Evolutionary conservation across 306 rosid species (phyloP), one percentile per base, ranked within the genome.

Genomic region (Trifolium subterraneum): DNA sequence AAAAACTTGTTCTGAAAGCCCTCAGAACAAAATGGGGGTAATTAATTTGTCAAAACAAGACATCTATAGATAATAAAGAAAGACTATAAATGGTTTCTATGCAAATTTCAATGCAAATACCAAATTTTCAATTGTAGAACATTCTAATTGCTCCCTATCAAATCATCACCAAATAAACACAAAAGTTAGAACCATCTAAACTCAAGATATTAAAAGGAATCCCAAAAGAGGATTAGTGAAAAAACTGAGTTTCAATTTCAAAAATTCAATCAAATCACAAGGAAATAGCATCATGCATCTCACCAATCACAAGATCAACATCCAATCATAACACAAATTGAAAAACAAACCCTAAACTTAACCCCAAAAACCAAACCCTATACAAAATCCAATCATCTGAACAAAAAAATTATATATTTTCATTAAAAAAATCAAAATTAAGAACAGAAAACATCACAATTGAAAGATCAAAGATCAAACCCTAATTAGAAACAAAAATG

Each of bases 271-370:
- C 23, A 72, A 45, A 79, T 70, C 78, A 72, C 13, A 78, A 35
- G 41, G 59, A 44, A 47, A 68, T 39, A 15, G 7, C 22, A 15
- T 10, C 22, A 48, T 13, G 18, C 8, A 54, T 29, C 33, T 5
- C 22, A 54, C 39, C 58, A 10, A 79, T 64, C 41, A 63, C 80
- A 38, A 60, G 78, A 86, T 84, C 84, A 79, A 64, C 47, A 78
- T 66, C 73, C 62, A 81, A 76, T 67, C 59, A 64, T 3, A 58
- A 65, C n/a, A 41, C 16, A 74, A 72, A 85, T 64, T 64, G 23
- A 68, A 64, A 64, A 68, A 19, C 54, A 80, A 70, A 78, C 75
- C 84, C 80, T 60, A 78, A 51, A 76, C 70, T 75, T 45, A 84
- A 76, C 77, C 82, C 82, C 77, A 58, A 23, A 78, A 76, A 64